These are phyloP conservation scores for Malus fusca DNA, from an alignment of 306 rosid genomes.

Conservation along the genomic window DNA sequence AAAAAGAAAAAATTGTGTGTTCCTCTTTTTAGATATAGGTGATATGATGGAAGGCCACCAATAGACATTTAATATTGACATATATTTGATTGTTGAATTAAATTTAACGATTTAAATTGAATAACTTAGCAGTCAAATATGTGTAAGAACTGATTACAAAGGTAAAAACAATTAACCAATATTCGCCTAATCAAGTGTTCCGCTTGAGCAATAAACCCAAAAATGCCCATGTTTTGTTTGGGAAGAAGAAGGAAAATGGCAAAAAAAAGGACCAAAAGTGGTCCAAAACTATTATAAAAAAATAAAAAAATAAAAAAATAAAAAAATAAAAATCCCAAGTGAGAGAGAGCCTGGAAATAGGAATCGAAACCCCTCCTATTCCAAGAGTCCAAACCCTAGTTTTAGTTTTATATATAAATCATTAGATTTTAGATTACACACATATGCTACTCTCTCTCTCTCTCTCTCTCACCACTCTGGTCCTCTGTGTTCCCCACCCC, in stretches of 20 bases:
- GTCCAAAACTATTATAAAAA: not conserved
- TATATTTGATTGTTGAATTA: too few relatives aligned
- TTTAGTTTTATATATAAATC: not conserved
- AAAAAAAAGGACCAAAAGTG: not conserved
- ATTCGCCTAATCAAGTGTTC: not conserved
- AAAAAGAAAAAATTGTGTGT: too few relatives aligned
- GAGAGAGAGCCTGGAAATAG: not conserved
- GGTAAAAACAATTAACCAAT: not conserved
- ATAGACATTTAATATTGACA: too few relatives aligned
- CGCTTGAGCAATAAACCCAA: too few relatives aligned
- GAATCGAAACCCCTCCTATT: not conserved
- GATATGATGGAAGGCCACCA: too few relatives aligned
- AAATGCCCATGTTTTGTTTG: not conserved
- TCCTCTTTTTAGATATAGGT: too few relatives aligned
- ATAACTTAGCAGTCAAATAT: too few relatives aligned
- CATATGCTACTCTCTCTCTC: not conserved
- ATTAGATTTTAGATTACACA: not conserved
- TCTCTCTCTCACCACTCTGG: not conserved
- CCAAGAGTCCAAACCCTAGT: conserved; percentile 23
- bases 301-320: not conserved
- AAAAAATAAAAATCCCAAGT: not conserved
- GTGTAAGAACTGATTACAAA: too few relatives aligned
- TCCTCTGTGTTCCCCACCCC: not conserved
- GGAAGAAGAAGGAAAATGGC: not conserved
- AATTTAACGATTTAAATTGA: too few relatives aligned